Evolutionary conservation across 352 stramenopile species (phyloP).

Genomic region (Pythium volutum): DNA sequence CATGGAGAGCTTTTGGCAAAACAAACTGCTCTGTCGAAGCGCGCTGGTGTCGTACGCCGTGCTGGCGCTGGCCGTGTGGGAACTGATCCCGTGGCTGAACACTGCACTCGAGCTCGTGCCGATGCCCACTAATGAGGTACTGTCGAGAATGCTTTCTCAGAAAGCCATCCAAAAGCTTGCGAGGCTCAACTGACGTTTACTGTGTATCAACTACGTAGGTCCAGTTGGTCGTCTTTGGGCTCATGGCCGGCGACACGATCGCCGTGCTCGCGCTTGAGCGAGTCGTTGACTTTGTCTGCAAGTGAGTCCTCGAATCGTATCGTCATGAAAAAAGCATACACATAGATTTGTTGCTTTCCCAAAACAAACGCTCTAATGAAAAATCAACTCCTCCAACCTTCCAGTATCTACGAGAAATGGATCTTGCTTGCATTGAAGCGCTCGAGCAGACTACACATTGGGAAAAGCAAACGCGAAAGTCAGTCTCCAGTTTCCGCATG

Average conservation of each 20-base stretch:
- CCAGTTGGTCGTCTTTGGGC: conserved; percentile 36
- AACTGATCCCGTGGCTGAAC: conserved; percentile 35
- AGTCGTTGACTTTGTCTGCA: conserved; percentile 21
- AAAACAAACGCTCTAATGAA: background rate
- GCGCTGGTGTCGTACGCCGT: conserved; percentile 31
- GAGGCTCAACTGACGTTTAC: conserved; percentile 6
- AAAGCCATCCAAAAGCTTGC: too few relatives aligned
- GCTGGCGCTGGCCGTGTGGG: conserved; percentile 28
- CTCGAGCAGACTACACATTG: conserved; percentile 82
- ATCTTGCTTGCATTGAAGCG: conserved; percentile 97
- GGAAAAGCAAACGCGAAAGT: conserved; percentile 1
- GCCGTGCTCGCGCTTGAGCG: conserved; percentile 49
- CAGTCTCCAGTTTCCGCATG: background rate
- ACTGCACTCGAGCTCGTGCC: conserved; percentile 37
- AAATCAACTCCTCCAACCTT: background rate
- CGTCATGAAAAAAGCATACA: background rate
- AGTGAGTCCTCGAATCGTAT: conserved; percentile 1
- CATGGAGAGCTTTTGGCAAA: conserved; percentile 48
- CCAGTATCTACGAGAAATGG: conserved; percentile 89
- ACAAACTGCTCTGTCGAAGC: conserved; percentile 36
- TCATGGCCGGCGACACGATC: conserved; percentile 56
- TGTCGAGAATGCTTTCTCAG: too few relatives aligned
- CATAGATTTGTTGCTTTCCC: background rate
- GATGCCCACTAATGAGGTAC: conserved; percentile 38
- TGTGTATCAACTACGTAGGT: conserved; percentile 30